A percentile compares a stretch with the other conserved stretches of the same genome.
Evolutionary conservation across 768 basidiomycete species (phyloP).

Genomic region (Mycena sanguinolenta): DNA sequence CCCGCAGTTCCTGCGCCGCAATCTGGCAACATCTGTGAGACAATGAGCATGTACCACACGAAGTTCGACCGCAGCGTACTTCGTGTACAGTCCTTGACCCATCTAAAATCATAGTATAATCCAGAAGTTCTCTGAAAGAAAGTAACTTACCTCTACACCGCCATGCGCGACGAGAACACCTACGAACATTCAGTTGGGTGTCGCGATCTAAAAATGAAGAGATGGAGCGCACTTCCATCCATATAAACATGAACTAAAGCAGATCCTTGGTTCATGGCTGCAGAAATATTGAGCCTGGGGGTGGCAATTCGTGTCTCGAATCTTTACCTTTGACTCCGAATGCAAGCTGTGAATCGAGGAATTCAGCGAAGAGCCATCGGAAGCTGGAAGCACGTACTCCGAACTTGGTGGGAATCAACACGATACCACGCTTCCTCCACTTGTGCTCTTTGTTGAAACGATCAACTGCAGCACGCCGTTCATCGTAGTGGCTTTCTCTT

Average conservation of each 20-base stretch:
- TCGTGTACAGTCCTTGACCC: slow-evolving; percentile 40
- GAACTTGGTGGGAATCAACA: slow-evolving; percentile 36
- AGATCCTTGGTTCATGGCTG: slow-evolving; percentile 36
- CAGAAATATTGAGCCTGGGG: not conserved
- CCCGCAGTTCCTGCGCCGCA: slow-evolving; percentile 37
- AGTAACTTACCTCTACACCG: slow-evolving; percentile 30
- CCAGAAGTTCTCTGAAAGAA: not conserved
- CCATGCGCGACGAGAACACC: slow-evolving; percentile 38
- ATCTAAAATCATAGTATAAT: slow-evolving; percentile 11
- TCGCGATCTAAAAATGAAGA: not conserved
- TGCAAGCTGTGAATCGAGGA: slow-evolving; percentile 22
- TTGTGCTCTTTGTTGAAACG: slow-evolving; percentile 39
- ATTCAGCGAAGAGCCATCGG: not conserved
- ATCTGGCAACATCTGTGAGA: slow-evolving; percentile 37
- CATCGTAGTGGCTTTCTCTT: slow-evolving; percentile 34
- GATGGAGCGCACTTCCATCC: slow-evolving; percentile 35
- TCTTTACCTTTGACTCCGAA: slow-evolving; percentile 35
- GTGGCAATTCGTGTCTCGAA: too few relatives aligned
- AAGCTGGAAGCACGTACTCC: slow-evolving; percentile 25
- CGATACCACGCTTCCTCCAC: slow-evolving; percentile 39
- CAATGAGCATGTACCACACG: not conserved
- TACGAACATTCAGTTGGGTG: not conserved
- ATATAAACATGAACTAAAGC: slow-evolving; percentile 37
- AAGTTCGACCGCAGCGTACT: slow-evolving; percentile 5
- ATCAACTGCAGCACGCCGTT: slow-evolving; percentile 32